A percentile compares a stretch with the other conserved stretches of the same genome.
These are phyloP conservation scores for Mariannaea sp. DNA, from an alignment of 2,329 filamentous ascomycete genomes.

Conservation along the genomic window DNA sequence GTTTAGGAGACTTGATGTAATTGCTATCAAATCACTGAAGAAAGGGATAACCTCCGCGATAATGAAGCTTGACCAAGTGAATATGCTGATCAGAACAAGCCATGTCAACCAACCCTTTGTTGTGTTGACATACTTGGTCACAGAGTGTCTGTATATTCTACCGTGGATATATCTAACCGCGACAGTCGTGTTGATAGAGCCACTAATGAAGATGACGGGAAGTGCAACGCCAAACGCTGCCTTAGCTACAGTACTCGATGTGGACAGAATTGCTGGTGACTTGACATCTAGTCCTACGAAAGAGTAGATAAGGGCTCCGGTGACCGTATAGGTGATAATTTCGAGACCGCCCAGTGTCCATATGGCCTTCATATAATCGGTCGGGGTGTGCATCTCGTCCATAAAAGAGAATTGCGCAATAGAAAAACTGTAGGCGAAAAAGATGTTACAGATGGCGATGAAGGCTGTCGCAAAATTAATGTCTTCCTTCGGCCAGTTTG, in stretches of 20 bases:
- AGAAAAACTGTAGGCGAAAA: slow-evolving; percentile 64
- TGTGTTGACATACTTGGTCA: slow-evolving; percentile 28
- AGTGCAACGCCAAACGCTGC: slow-evolving; percentile 68
- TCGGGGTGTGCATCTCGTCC: slow-evolving; percentile 51
- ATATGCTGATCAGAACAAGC: slow-evolving; percentile 57
- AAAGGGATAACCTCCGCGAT: slow-evolving; percentile 72
- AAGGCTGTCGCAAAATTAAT: slow-evolving; percentile 56
- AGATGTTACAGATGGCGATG: slow-evolving; percentile 64
- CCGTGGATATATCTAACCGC: slow-evolving; percentile 45
- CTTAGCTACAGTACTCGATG: slow-evolving; percentile 59
- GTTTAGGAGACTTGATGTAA: slow-evolving; percentile 53
- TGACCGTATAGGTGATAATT: slow-evolving; percentile 64
- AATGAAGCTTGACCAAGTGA: slow-evolving; percentile 52
- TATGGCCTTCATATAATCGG: slow-evolving; percentile 53
- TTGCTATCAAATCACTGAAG: slow-evolving; percentile 68
- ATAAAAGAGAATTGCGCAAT: slow-evolving; percentile 51
- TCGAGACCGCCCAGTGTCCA: slow-evolving; percentile 61
- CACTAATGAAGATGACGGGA: slow-evolving; percentile 71
- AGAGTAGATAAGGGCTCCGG: slow-evolving; percentile 67
- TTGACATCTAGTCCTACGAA: slow-evolving; percentile 64
- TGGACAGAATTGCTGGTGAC: slow-evolving; percentile 67
- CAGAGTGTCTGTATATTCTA: slow-evolving; percentile 26
- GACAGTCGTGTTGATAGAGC: slow-evolving; percentile 60
- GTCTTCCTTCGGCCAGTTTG: slow-evolving; percentile 44
- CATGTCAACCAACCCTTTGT: slow-evolving; percentile 50